A percentile compares a stretch with the other conserved stretches of the same genome.
Evolutionary conservation across 805 yeast species (phyloP).

Genomic region (Teunomyces panamensis): DNA sequence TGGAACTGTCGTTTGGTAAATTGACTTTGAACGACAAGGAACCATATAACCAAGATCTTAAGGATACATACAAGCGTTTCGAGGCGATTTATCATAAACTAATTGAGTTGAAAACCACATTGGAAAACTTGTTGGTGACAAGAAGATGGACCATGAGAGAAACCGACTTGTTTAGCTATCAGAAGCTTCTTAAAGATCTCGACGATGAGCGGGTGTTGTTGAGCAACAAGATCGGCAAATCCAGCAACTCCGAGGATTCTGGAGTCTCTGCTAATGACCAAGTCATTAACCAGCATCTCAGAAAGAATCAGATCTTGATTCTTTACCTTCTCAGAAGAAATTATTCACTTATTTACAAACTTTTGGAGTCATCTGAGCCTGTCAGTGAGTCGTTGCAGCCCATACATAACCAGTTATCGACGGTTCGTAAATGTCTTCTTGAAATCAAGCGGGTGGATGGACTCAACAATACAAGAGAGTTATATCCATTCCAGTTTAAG

Average conservation of each 20-base stretch:
- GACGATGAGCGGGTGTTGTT: conserved; percentile 64
- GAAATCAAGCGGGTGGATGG: conserved; percentile 95
- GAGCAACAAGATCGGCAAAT: conserved; percentile 41
- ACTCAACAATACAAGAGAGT: conserved; percentile 77
- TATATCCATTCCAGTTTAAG: conserved; percentile 95
- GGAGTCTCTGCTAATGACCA: neutral
- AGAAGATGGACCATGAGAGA: conserved; percentile 97
- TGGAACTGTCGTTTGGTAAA: conserved; percentile 14
- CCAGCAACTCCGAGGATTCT: conserved; percentile 28
- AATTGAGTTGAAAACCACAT: conserved; percentile 61
- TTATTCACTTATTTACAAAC: conserved; percentile 84
- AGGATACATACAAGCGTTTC: conserved; percentile 16
- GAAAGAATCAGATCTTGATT: conserved; percentile 45
- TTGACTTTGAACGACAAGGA: conserved; percentile 19
- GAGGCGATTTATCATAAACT: conserved; percentile 63
- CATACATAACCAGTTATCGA: conserved; percentile 86
- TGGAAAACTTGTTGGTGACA: conserved; percentile 83
- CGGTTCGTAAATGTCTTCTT: conserved; percentile 84
- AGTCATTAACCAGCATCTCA: conserved; percentile 5
- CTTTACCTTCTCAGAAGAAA: conserved; percentile 84
- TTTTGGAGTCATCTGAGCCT: conserved; percentile 90
- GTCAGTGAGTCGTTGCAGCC: conserved; percentile 93
- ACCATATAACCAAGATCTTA: conserved; percentile 8
- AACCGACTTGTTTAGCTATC: conserved; percentile 86
- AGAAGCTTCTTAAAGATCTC: conserved; percentile 66